phyloP scores from a whole-genome alignment of 768 basidiomycete genomes.

The Russula brevipes region DNA sequence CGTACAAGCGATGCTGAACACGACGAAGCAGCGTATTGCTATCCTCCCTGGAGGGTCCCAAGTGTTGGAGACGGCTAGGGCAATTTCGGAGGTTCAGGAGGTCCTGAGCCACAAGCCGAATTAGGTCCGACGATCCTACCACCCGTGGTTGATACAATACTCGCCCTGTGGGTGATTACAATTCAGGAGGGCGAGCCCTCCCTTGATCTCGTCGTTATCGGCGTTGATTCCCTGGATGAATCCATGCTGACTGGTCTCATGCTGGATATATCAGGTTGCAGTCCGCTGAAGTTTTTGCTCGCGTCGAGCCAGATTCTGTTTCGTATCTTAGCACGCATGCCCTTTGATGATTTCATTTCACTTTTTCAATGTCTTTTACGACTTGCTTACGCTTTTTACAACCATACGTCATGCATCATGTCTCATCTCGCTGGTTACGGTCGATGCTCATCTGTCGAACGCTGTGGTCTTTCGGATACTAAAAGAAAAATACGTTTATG shows the following conservation, averaged over 20 bases:
- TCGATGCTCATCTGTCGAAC: conserved; percentile 14
- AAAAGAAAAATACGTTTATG: neutral
- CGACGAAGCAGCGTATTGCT: conserved; percentile 72
- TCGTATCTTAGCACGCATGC: conserved; percentile 1
- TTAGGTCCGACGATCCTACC: neutral
- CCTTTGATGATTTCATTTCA: neutral
- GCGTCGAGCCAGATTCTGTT: neutral
- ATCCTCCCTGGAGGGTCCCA: conserved; percentile 71
- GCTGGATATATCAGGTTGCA: conserved; percentile 19
- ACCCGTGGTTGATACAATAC: neutral
- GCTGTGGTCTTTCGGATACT: neutral
- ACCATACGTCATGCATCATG: neutral
- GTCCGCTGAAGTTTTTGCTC: conserved; percentile 14
- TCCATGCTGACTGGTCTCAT: conserved; percentile 19
- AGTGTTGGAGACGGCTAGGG: conserved; percentile 61
- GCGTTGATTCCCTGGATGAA: conserved; percentile 23
- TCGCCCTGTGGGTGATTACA: conserved; percentile 16
- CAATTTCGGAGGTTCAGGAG: conserved; percentile 72
- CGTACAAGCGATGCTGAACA: conserved; percentile 69
- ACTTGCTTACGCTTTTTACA: conserved; percentile 10
- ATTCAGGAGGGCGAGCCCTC: conserved; percentile 19
- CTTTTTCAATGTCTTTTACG: conserved; percentile 9
- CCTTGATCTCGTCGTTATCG: conserved; percentile 2
- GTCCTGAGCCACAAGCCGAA: conserved; percentile 46
- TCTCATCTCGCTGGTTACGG: conserved; percentile 23